Conservation (phyloP, 345 rosid species). For the Corymbia maculata region DNA sequence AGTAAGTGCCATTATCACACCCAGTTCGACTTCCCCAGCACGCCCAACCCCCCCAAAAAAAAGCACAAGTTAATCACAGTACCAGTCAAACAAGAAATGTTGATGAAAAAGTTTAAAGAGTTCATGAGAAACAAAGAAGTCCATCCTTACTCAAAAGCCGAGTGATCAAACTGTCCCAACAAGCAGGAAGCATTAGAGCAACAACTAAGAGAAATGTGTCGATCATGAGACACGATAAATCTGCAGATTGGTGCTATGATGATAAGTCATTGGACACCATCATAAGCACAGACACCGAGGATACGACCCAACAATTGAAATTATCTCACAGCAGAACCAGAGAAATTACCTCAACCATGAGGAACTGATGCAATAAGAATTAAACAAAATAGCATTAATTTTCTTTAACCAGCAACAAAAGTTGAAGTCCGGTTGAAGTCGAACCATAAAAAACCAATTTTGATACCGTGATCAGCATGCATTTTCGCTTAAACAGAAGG, state of each 20-base stretch:
- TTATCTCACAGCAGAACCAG: background rate
- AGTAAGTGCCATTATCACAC: background rate
- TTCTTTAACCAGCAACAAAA: background rate
- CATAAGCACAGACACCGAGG: background rate
- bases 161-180: background rate
- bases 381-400: background rate
- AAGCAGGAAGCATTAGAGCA: background rate
- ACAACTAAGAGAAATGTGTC: background rate
- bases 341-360: background rate
- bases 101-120: background rate
- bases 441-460: background rate
- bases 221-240: background rate
- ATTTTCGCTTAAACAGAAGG: background rate
- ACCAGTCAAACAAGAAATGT: background rate
- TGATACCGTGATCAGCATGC: background rate
- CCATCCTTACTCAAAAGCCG: background rate
- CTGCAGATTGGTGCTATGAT: background rate
- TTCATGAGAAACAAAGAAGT: background rate
- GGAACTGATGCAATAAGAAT: background rate
- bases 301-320: background rate
- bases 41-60: background rate
- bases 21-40: background rate
- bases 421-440: background rate
- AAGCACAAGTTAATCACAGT: background rate
- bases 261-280: background rate